phyloP scores from a whole-genome alignment of 2,329 filamentous ascomycete species.

The Fusarium nematophilum region DNA sequence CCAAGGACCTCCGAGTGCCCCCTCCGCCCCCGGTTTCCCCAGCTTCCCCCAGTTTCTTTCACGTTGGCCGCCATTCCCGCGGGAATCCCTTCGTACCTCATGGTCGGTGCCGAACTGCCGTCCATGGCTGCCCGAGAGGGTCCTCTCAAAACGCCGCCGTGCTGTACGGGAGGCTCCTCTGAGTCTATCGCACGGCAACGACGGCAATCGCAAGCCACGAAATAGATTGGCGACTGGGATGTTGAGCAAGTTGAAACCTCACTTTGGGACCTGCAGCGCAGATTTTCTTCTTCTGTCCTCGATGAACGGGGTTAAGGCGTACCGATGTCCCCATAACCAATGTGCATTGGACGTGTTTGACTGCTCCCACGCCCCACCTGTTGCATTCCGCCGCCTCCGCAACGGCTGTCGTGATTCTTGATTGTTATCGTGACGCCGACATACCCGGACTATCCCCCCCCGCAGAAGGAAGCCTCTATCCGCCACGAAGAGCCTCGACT shows the following conservation, averaged over 20 bases:
- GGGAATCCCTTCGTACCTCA: constrained; percentile 9
- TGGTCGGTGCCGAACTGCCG: constrained; percentile 4
- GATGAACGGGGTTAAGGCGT: constrained; percentile 9
- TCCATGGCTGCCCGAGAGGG: constrained; percentile 9
- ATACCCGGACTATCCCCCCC: constrained; percentile 30
- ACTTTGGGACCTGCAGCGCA: constrained; percentile 32
- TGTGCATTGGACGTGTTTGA: too few species aligned
- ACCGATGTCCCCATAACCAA: constrained; percentile 7
- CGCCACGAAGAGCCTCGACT: constrained; percentile 25
- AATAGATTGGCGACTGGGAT: constrained; percentile 8
- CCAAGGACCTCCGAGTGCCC: constrained; percentile 4
- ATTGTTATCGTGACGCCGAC: constrained; percentile 24
- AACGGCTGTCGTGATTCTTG: constrained; percentile 25
- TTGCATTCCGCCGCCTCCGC: constrained; percentile 27
- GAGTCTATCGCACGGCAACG: constrained; percentile 5
- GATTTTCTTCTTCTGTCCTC: constrained; percentile 23
- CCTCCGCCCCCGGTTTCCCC: constrained; percentile 19
- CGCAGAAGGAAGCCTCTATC: constrained; percentile 16
- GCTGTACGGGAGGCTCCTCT: neutral
- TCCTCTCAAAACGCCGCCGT: neutral
- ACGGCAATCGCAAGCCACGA: constrained; percentile 26
- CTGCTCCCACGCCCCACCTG: constrained; percentile 16
- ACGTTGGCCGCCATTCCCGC: constrained; percentile 30
- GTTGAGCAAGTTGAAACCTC: constrained; percentile 24
- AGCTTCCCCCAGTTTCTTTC: neutral